Conservation (phyloP, 805 yeast species). For the Candida krabiensis region DNA sequence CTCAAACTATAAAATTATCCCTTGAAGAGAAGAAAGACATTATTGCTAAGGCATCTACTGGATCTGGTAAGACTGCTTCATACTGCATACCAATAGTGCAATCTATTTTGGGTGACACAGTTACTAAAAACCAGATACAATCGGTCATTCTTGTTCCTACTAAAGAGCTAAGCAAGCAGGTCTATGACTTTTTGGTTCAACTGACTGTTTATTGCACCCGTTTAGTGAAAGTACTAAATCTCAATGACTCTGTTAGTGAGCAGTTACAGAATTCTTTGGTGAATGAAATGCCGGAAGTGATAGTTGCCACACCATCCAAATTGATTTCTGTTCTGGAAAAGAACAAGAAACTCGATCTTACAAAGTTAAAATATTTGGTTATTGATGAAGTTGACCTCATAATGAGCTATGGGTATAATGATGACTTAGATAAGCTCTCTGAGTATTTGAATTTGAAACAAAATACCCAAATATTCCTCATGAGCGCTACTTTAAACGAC, state of each 20-base stretch:
- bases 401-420: slow-evolving; percentile 85
- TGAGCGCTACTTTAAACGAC: slow-evolving; percentile 94
- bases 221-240: slow-evolving; percentile 61
- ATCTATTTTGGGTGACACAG: slow-evolving; percentile 53
- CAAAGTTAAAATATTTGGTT: slow-evolving; percentile 65
- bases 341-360: slow-evolving; percentile 46
- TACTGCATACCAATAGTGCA: slow-evolving; percentile 86
- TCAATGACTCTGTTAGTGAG: slow-evolving; percentile 61
- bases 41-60: slow-evolving; percentile 92
- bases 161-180: slow-evolving; percentile 88
- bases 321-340: slow-evolving; percentile 56
- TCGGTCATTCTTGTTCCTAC: slow-evolving; percentile 89
- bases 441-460: slow-evolving; percentile 68
- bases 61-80: slow-evolving; percentile 94
- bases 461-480: slow-evolving; percentile 81
- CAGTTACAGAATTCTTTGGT: slow-evolving; percentile 71
- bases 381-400: slow-evolving; percentile 96
- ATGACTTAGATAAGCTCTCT: slow-evolving; percentile 71
- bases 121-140: slow-evolving; percentile 36
- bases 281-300: slow-evolving; percentile 72
- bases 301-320: slow-evolving; percentile 86
- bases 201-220: slow-evolving; percentile 71
- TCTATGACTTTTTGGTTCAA: slow-evolving; percentile 64
- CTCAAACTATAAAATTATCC: slow-evolving; percentile 90
- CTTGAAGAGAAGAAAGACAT: slow-evolving; percentile 87